These are phyloP conservation scores for Dionaea muscipula DNA, from an alignment of 179 eudicot species.

Conservation along the genomic window DNA sequence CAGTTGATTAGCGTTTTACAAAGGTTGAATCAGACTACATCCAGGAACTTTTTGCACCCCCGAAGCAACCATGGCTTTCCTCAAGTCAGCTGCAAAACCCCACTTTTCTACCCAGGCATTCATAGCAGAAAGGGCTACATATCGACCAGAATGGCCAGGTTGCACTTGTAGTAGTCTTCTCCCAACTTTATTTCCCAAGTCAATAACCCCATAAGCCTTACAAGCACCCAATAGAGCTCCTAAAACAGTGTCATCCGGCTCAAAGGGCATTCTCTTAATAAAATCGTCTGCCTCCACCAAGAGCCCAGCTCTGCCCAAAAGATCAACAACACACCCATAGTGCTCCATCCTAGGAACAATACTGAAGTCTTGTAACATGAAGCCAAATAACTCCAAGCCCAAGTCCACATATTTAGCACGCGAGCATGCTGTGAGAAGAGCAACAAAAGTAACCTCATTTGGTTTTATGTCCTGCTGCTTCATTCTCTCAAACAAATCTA, in stretches of 20 bases:
- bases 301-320: constrained; percentile 47
- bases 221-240: constrained; percentile 59
- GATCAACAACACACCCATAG: constrained; percentile 62
- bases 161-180: constrained; percentile 27
- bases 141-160: constrained; percentile 28
- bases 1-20: not conserved
- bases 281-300: constrained; percentile 41
- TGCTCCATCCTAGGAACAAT: constrained; percentile 48
- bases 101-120: constrained; percentile 43
- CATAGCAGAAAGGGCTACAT: constrained; percentile 34
- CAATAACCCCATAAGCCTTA: constrained; percentile 41
- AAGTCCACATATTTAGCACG: constrained; percentile 33
- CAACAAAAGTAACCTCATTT: constrained; percentile 47
- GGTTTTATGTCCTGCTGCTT: constrained; percentile 24
- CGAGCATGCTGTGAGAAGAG: constrained; percentile 50
- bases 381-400: constrained; percentile 38
- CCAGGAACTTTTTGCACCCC: constrained; percentile 37
- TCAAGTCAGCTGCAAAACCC: constrained; percentile 39
- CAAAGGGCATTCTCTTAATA: constrained; percentile 39
- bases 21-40: constrained; percentile 21
- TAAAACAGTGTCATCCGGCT: constrained; percentile 47
- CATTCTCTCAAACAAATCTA: constrained; percentile 39
- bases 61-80: constrained; percentile 32
- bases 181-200: constrained; percentile 36
- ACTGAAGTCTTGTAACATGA: constrained; percentile 27